phyloP scores from a whole-genome alignment of 768 basidiomycete genomes.

The Trametes maxima region DNA sequence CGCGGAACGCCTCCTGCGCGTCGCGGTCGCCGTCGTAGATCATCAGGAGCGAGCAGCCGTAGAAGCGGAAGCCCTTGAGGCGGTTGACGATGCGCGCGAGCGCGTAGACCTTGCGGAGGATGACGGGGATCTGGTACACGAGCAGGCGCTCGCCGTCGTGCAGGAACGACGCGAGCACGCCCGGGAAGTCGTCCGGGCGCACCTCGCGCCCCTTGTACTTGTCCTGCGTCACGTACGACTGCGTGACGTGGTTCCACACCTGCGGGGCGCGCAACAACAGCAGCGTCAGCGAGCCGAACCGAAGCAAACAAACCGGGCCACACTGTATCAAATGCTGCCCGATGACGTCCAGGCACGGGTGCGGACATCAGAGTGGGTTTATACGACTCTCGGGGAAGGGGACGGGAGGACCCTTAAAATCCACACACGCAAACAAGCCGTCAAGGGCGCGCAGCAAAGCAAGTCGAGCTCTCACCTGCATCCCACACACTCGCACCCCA shows the following conservation, averaged over 20 bases:
- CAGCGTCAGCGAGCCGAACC: slow-evolving; percentile 15
- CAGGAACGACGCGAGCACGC: slow-evolving; percentile 81
- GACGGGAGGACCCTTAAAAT: not conserved
- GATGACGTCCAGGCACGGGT: slow-evolving; percentile 12
- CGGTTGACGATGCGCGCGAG: slow-evolving; percentile 88
- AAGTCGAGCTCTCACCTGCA: slow-evolving; percentile 76
- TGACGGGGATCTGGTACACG: slow-evolving; percentile 87
- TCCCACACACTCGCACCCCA: slow-evolving; percentile 94
- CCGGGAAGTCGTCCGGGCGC: slow-evolving; percentile 80
- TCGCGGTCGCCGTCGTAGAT: slow-evolving; percentile 97
- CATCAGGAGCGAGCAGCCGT: slow-evolving; percentile 93
- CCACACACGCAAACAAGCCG: slow-evolving; percentile 19
- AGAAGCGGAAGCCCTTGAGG: slow-evolving; percentile 95
- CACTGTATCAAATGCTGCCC: not conserved
- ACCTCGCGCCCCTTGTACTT: slow-evolving; percentile 96
- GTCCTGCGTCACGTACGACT: slow-evolving; percentile 90
- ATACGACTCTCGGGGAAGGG: not conserved
- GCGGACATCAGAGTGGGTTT: not conserved
- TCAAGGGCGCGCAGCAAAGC: slow-evolving; percentile 2
- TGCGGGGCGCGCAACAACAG: slow-evolving; percentile 34
- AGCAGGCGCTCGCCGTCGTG: slow-evolving; percentile 82
- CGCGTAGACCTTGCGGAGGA: slow-evolving; percentile 92
- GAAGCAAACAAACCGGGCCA: not conserved
- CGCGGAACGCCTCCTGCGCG: slow-evolving; percentile 74
- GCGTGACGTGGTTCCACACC: slow-evolving; percentile 90